Evolutionary conservation across 129 eudicot genomes (phyloP).

Genomic region (Rutidosis leptorrhynchoides): DNA sequence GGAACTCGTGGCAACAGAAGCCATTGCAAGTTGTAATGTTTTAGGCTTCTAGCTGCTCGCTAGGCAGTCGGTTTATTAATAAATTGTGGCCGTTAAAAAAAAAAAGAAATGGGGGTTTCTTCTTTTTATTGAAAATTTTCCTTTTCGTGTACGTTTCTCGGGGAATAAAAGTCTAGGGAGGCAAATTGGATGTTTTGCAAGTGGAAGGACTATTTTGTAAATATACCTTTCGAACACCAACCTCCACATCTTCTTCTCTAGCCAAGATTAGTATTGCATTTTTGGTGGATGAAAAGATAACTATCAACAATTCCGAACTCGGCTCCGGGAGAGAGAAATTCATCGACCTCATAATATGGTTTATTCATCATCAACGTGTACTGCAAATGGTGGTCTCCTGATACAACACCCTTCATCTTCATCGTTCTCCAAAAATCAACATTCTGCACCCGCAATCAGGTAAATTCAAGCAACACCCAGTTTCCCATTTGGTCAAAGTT

Average conservation of each 20-base stretch:
- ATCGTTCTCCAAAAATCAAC: slow-evolving; percentile 36
- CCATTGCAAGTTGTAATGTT: too few species aligned
- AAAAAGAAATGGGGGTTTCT: too few species aligned
- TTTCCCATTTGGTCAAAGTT: slow-evolving; percentile 1
- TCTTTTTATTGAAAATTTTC: too few species aligned
- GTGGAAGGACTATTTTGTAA: background rate
- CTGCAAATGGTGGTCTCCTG: slow-evolving; percentile 27
- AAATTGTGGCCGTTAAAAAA: too few species aligned
- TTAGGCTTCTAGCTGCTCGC: too few species aligned
- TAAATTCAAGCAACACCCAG: slow-evolving; percentile 22
- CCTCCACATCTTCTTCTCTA: slow-evolving; percentile 28
- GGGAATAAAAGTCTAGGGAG: background rate
- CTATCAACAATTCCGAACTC: background rate
- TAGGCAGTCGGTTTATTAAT: too few species aligned
- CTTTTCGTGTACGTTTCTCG: too few species aligned
- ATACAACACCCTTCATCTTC: slow-evolving; percentile 31
- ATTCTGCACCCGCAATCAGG: slow-evolving; percentile 35
- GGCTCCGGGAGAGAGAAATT: background rate
- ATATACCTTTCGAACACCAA: slow-evolving; percentile 5
- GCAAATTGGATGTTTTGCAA: background rate
- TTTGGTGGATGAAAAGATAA: slow-evolving; percentile 20
- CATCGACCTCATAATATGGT: slow-evolving; percentile 20
- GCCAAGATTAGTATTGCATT: slow-evolving; percentile 21
- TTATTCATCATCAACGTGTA: slow-evolving; percentile 22
- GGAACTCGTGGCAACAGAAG: too few species aligned